These are phyloP conservation scores for Gamarada debralockiae DNA, from an alignment of 495 filamentous ascomycete genomes.

Conservation along the genomic window DNA sequence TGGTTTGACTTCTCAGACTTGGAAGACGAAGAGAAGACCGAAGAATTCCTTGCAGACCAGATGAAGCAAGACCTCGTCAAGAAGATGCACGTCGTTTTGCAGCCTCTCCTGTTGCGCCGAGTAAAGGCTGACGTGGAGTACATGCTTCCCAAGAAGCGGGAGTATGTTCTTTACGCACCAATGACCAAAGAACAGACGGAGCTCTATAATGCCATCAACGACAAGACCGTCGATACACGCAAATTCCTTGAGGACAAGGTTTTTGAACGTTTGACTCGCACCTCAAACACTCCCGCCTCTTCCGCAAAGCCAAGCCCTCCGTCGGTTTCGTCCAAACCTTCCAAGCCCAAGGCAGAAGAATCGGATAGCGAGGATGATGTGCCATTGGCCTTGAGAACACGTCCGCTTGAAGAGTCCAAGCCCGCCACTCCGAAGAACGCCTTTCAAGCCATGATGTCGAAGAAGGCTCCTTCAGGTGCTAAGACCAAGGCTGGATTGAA, in stretches of 20 bases:
- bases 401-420: background rate
- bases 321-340: background rate
- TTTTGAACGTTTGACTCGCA: constrained; percentile 56
- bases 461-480: constrained; percentile 16
- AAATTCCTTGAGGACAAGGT: constrained; percentile 83
- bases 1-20: constrained; percentile 97
- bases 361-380: constrained; percentile 21
- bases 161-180: constrained; percentile 92
- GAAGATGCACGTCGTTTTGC: constrained; percentile 86
- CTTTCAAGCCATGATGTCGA: constrained; percentile 24
- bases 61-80: constrained; percentile 79
- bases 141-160: constrained; percentile 87
- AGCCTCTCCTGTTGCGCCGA: constrained; percentile 83
- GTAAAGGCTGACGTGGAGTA: constrained; percentile 92
- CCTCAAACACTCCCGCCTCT: constrained; percentile 31
- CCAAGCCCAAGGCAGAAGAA: constrained; percentile 8
- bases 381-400: constrained; percentile 12
- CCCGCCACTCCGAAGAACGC: constrained; percentile 19
- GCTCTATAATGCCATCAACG: constrained; percentile 79
- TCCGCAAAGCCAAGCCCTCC: constrained; percentile 22
- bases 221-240: constrained; percentile 66
- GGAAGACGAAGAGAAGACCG: constrained; percentile 65
- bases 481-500: constrained; percentile 32
- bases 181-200: constrained; percentile 85
- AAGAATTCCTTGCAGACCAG: constrained; percentile 70